These are phyloP conservation scores for Setomelanomma holmii DNA, from an alignment of 2,329 filamentous ascomycete species.

Conservation along the genomic window DNA sequence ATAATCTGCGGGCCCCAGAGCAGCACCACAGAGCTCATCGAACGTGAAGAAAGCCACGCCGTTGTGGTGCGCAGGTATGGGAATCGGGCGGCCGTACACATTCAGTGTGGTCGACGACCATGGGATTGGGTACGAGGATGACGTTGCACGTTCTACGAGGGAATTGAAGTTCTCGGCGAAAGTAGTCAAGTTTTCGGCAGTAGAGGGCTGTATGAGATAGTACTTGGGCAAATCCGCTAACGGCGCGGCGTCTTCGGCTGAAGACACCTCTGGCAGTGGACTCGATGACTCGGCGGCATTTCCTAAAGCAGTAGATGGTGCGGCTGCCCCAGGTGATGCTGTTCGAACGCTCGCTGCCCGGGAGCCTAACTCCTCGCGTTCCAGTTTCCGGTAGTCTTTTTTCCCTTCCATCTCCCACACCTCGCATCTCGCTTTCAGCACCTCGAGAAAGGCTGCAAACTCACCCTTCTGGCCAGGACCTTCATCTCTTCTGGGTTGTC, in stretches of 20 bases:
- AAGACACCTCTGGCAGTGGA: not conserved
- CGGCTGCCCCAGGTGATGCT: not conserved
- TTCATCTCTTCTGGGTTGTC: slow-evolving; percentile 51
- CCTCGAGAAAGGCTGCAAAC: slow-evolving; percentile 77
- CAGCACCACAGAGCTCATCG: slow-evolving; percentile 66
- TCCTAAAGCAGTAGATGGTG: not conserved
- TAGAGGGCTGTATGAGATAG: slow-evolving; percentile 42
- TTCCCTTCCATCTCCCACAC: slow-evolving; percentile 84
- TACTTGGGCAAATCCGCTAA: slow-evolving; percentile 36
- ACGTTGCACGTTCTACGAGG: slow-evolving; percentile 28
- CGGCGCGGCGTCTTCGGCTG: slow-evolving; percentile 1
- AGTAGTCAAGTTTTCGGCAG: slow-evolving; percentile 23
- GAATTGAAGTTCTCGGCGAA: slow-evolving; percentile 31
- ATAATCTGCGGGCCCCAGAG: slow-evolving; percentile 81
- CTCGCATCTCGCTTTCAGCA: slow-evolving; percentile 78
- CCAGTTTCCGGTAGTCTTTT: slow-evolving; percentile 69
- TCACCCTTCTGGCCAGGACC: slow-evolving; percentile 64
- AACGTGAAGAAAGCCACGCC: slow-evolving; percentile 73
- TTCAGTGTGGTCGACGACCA: slow-evolving; percentile 57
- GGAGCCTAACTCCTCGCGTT: slow-evolving; percentile 33
- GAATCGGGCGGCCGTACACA: slow-evolving; percentile 70
- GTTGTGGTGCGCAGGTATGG: slow-evolving; percentile 64
- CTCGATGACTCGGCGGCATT: not conserved
- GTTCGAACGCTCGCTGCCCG: not conserved
- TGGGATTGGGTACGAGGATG: slow-evolving; percentile 43